Conservation (phyloP, 139 green algal species). For the Spirogloea muscicola region DNA sequence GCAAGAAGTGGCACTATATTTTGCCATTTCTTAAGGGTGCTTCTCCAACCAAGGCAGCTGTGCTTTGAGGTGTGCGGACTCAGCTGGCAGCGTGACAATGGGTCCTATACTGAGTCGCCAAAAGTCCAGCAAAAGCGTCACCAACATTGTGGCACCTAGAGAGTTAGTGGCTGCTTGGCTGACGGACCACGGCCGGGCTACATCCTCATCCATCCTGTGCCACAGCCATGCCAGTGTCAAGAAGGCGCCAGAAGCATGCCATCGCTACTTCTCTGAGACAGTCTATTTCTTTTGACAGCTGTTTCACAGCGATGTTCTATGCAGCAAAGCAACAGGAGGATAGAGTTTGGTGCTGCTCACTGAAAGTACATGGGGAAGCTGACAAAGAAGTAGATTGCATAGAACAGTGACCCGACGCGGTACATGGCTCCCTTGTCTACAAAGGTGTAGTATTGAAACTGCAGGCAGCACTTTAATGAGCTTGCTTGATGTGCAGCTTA, state of each 20-base stretch:
- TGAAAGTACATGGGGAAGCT: constrained; percentile 52
- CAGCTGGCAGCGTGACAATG: constrained; percentile 55
- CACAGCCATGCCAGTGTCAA: constrained; percentile 2
- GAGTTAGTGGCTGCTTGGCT: constrained; percentile 56
- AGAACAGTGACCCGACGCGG: constrained; percentile 89
- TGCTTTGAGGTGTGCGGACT: too few species aligned
- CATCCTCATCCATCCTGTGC: constrained; percentile 41
- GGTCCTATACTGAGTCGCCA: constrained; percentile 79
- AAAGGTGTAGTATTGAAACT: constrained; percentile 96
- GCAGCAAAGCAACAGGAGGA: background rate
- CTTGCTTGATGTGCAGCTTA: too few species aligned
- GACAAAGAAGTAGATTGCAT: constrained; percentile 99
- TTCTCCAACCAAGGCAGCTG: too few species aligned
- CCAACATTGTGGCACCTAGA: constrained; percentile 85
- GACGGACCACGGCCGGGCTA: constrained; percentile 54
- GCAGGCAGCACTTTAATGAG: too few species aligned
- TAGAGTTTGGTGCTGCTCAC: constrained; percentile 16
- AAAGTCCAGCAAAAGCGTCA: constrained; percentile 88
- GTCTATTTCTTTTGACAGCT: background rate
- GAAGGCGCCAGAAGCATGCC: background rate
- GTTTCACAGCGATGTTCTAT: background rate
- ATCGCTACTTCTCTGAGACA: background rate
- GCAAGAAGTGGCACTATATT: too few species aligned
- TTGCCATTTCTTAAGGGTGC: too few species aligned
- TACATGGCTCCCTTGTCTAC: constrained; percentile 79